Evolutionary conservation across 2,329 filamentous ascomycete genomes (phyloP).

Genomic region (Dothideomycetidae sp.): DNA sequence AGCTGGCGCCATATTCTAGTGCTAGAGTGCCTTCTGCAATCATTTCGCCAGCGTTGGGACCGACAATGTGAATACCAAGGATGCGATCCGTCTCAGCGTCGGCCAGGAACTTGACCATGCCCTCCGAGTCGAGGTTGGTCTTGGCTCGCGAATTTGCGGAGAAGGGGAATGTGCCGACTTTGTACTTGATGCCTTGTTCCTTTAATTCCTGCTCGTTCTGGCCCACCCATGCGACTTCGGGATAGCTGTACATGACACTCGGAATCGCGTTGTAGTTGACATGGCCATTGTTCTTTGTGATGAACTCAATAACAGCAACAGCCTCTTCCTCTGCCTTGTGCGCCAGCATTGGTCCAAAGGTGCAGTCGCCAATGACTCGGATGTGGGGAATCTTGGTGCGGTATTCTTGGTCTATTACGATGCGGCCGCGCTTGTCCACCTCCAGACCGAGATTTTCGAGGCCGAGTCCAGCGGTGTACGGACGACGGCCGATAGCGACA

Average conservation of each 20-base stretch:
- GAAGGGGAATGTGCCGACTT: constrained; percentile 89
- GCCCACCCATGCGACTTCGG: constrained; percentile 96
- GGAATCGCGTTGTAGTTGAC: constrained; percentile 98
- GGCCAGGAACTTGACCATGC: constrained; percentile 90
- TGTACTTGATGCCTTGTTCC: constrained; percentile 78
- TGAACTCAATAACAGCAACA: constrained; percentile 88
- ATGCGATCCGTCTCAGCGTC: constrained; percentile 95
- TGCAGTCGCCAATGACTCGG: constrained; percentile 88
- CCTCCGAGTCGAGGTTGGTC: constrained; percentile 94
- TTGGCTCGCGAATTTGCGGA: constrained; percentile 96
- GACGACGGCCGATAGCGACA: constrained; percentile 88
- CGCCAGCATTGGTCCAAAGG: constrained; percentile 96
- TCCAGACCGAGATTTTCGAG: constrained; percentile 90
- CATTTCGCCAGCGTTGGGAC: constrained; percentile 95
- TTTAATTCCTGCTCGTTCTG: constrained; percentile 96
- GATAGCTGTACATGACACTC: constrained; percentile 98
- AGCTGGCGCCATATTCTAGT: constrained; percentile 89
- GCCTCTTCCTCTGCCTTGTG: constrained; percentile 99
- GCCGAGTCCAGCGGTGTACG: constrained; percentile 82
- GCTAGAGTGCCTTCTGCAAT: constrained; percentile 94
- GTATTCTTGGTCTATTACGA: constrained; percentile 97
- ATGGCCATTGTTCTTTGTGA: constrained; percentile 94
- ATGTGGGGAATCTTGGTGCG: constrained; percentile 96
- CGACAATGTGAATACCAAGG: constrained; percentile 91
- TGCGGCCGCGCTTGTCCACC: constrained; percentile 79